Conservation (phyloP, 495 filamentous ascomycete genomes). For the Aspergillus conjunctus region DNA sequence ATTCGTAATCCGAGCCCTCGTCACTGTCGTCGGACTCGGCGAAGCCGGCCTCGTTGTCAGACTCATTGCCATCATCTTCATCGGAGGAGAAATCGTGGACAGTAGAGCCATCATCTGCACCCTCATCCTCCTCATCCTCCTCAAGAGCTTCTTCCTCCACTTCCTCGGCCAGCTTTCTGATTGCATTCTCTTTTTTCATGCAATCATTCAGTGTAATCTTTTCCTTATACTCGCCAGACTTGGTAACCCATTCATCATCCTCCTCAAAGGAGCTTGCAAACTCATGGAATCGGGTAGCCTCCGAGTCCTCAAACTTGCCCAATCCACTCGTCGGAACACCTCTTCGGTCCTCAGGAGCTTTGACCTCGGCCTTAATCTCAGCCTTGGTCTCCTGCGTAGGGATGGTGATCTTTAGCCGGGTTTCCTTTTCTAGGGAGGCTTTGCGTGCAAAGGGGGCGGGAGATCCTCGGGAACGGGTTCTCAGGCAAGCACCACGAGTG, state of each 20-base stretch:
- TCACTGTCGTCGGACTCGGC: conserved; percentile 87
- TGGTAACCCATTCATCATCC: conserved; percentile 84
- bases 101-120: conserved; percentile 60
- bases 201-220: conserved; percentile 88
- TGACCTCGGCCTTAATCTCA: background rate
- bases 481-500: conserved; percentile 33
- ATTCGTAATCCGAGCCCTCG: conserved; percentile 68
- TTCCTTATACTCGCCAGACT: conserved; percentile 59
- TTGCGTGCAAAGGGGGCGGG: conserved; percentile 55
- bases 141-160: conserved; percentile 83
- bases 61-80: conserved; percentile 73
- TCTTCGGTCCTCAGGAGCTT: conserved; percentile 18
- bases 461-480: conserved; percentile 45
- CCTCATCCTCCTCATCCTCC: conserved; percentile 63
- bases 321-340: conserved; percentile 46
- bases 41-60: conserved; percentile 95
- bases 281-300: conserved; percentile 83
- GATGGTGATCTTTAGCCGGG: conserved; percentile 5
- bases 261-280: conserved; percentile 81
- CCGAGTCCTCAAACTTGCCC: conserved; percentile 63
- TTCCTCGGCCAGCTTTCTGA: conserved; percentile 85
- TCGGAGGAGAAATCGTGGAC: conserved; percentile 64
- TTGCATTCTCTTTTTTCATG: conserved; percentile 83
- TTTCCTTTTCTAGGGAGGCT: conserved; percentile 34
- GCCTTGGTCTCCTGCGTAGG: background rate